These are phyloP conservation scores for Excoecaria agallocha DNA, from an alignment of 345 rosid species.

Conservation along the genomic window DNA sequence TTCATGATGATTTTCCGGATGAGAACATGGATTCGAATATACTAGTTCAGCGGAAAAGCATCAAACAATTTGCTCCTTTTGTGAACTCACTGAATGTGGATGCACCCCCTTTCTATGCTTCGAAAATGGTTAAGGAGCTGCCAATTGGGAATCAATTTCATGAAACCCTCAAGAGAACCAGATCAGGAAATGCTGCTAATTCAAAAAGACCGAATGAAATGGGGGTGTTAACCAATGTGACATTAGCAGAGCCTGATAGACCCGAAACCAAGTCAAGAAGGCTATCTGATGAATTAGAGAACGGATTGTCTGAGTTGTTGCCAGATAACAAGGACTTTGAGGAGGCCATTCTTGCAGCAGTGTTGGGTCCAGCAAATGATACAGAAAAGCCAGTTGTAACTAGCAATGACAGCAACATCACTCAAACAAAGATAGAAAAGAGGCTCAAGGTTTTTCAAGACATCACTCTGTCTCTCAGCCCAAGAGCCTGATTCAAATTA, in stretches of 20 bases:
- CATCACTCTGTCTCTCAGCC: constrained; percentile 70
- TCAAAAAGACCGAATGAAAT: constrained; percentile 25
- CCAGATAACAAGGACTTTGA: constrained; percentile 80
- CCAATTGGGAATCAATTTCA: constrained; percentile 33
- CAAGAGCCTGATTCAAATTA: constrained; percentile 47
- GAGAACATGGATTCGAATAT: constrained; percentile 50
- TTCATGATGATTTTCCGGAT: constrained; percentile 21
- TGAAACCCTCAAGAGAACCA: constrained; percentile 81
- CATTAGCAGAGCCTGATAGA: constrained; percentile 29
- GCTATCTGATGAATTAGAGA: constrained; percentile 51
- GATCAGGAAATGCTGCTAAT: constrained; percentile 60
- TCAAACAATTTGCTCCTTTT: constrained; percentile 25
- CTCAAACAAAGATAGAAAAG: constrained; percentile 48
- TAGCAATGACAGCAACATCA: constrained; percentile 16
- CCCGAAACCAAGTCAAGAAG: constrained; percentile 61
- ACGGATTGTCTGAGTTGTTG: constrained; percentile 40
- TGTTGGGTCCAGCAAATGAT: constrained; percentile 50
- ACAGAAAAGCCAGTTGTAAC: constrained; percentile 19
- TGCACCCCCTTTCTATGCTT: constrained; percentile 63
- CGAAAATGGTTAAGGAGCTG: constrained; percentile 41
- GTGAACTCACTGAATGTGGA: constrained; percentile 54
- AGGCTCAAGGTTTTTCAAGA: constrained; percentile 87
- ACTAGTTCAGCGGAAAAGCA: constrained; percentile 27
- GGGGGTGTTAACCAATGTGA: constrained; percentile 5
- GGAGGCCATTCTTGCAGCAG: constrained; percentile 77